Evolutionary conservation across 306 rosid species (phyloP).

Genomic region (Cyamopsis tetragonoloba): DNA sequence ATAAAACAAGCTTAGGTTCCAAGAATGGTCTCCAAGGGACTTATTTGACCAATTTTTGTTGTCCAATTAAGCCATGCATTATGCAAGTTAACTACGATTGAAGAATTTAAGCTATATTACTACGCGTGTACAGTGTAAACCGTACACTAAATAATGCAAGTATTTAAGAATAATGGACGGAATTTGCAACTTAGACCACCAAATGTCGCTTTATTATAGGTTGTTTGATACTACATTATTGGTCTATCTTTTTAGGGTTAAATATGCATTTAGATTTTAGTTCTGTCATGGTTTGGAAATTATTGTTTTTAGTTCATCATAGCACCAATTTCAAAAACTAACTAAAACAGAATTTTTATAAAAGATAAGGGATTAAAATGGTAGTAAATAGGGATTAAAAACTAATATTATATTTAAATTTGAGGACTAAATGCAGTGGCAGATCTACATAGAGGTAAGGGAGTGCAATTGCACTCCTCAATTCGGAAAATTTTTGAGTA

Average conservation of each 20-base stretch:
- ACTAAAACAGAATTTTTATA: no score
- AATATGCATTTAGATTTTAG: neutral
- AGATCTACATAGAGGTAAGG: no score
- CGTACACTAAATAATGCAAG: neutral
- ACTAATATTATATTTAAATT: no score
- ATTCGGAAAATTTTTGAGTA: no score
- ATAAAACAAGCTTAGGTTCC: conserved; percentile 27
- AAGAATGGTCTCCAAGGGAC: conserved; percentile 26
- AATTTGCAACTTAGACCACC: neutral
- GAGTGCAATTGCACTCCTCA: no score
- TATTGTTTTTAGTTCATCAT: no score
- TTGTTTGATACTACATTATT: neutral
- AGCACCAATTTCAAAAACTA: no score
- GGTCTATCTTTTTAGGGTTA: neutral
- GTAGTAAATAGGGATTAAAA: no score
- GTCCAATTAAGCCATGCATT: neutral
- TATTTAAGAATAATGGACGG: neutral
- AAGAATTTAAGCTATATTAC: conserved; percentile 7
- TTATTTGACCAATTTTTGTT: conserved; percentile 3
- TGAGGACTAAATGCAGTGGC: no score
- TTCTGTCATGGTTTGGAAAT: neutral
- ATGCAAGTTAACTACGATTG: conserved; percentile 27
- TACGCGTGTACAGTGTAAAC: conserved; percentile 19
- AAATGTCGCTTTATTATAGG: neutral
- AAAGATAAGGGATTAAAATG: no score